Conservation (phyloP, 768 basidiomycete species). For the Kwoniella dendrophila region DNA sequence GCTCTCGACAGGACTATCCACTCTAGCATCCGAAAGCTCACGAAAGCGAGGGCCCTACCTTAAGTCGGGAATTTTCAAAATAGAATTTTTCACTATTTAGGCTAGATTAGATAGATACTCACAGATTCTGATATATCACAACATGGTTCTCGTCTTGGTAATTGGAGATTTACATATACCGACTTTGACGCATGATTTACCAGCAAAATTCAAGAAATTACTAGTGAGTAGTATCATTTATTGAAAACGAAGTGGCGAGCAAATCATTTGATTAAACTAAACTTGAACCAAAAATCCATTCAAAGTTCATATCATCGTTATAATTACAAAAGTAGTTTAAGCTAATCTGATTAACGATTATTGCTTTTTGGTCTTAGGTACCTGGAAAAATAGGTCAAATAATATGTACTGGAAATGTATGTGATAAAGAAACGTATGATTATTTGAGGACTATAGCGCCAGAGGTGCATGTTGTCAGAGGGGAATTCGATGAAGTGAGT, state of each 20-base stretch:
- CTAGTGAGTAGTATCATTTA: conserved; percentile 59
- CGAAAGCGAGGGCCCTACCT: too few species aligned
- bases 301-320: too few species aligned
- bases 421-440: conserved; percentile 95
- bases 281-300: too few species aligned
- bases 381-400: conserved; percentile 98
- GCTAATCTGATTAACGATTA: neutral
- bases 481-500: conserved; percentile 92
- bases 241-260: neutral
- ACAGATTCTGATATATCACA: too few species aligned
- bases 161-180: conserved; percentile 98
- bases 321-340: too few species aligned
- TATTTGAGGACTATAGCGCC: conserved; percentile 91
- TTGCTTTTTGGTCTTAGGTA: conserved; percentile 55
- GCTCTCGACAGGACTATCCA: too few species aligned
- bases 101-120: too few species aligned
- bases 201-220: conserved; percentile 94
- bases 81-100: too few species aligned
- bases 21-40: too few species aligned
- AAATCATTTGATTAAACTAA: conserved; percentile 4
- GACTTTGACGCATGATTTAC: conserved; percentile 79
- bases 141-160: conserved; percentile 89
- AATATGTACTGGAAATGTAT: conserved; percentile 94
- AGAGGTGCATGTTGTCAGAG: conserved; percentile 86
- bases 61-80: too few species aligned